phyloP scores from a whole-genome alignment of 768 basidiomycete species.

The Lactifluus hygrophoroides region DNA sequence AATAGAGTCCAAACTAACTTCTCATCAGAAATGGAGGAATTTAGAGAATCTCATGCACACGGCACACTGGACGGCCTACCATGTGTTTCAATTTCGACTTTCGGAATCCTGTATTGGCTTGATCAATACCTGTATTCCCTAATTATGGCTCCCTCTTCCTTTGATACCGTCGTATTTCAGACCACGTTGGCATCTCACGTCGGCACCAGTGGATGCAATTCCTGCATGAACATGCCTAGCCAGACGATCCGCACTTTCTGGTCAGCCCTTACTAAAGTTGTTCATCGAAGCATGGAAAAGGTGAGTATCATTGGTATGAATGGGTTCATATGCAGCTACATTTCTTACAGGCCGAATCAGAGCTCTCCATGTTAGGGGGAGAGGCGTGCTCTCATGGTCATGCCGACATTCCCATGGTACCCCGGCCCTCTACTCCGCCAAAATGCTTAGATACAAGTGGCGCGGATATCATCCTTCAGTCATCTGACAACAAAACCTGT shows the following conservation, averaged over 20 bases:
- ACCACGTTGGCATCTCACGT: not conserved
- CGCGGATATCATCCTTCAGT: constrained; percentile 1
- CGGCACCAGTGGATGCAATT: not conserved
- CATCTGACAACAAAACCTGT: constrained; percentile 15
- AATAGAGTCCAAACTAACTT: not conserved
- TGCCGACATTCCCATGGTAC: too few species aligned
- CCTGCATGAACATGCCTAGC: not conserved
- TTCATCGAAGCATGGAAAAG: not conserved
- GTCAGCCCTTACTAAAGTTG: not conserved
- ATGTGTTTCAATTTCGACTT: not conserved
- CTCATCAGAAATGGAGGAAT: not conserved
- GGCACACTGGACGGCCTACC: not conserved
- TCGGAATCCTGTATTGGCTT: not conserved
- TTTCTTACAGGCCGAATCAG: not conserved
- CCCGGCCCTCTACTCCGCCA: not conserved
- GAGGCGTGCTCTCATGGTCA: not conserved
- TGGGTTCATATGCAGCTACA: not conserved
- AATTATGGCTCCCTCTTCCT: not conserved
- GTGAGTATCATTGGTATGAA: not conserved
- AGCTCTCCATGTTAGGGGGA: not conserved
- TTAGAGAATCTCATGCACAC: not conserved
- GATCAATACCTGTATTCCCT: not conserved
- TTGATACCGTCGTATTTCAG: not conserved
- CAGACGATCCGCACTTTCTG: not conserved
- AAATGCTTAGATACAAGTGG: not conserved